Conservation (phyloP, 2,329 filamentous ascomycete genomes). For the Cucurbitaria berberidis region DNA sequence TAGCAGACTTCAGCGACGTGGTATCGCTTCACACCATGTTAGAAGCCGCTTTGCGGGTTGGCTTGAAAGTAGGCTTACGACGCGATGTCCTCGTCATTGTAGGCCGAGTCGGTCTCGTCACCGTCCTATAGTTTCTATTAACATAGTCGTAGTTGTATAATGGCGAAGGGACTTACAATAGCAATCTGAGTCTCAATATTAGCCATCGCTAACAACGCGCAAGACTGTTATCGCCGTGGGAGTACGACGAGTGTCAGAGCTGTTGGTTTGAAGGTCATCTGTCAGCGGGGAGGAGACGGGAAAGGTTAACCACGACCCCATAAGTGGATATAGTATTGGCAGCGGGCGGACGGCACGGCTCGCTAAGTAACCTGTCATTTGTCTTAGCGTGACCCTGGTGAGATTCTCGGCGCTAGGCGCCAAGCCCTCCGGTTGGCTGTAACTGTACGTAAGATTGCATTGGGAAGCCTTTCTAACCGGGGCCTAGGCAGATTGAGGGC, state of each 20-base stretch:
- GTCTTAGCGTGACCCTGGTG: neutral
- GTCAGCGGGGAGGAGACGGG: constrained; percentile 1
- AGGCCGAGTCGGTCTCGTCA: constrained; percentile 25
- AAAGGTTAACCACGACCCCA: no score
- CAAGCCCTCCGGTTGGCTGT: constrained; percentile 1
- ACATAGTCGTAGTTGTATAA: neutral
- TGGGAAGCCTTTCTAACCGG: neutral
- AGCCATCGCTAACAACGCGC: constrained; percentile 15
- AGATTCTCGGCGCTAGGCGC: neutral
- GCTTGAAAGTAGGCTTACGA: constrained; percentile 15
- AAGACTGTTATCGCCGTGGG: neutral
- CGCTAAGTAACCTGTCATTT: neutral
- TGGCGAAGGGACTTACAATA: constrained; percentile 10
- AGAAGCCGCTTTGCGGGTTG: neutral
- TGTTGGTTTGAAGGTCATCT: constrained; percentile 5
- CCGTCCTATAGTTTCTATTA: constrained; percentile 17
- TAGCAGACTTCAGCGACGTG: constrained; percentile 30
- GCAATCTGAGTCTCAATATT: constrained; percentile 22
- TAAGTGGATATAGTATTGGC: no score
- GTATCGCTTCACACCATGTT: constrained; percentile 16
- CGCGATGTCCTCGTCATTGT: constrained; percentile 21
- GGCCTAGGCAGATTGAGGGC: neutral
- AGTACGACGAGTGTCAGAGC: neutral
- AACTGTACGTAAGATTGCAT: neutral
- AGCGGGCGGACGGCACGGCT: constrained; percentile 14